Evolutionary conservation across 768 basidiomycete genomes (phyloP).

Genomic region (Naematelia aurantialba): DNA sequence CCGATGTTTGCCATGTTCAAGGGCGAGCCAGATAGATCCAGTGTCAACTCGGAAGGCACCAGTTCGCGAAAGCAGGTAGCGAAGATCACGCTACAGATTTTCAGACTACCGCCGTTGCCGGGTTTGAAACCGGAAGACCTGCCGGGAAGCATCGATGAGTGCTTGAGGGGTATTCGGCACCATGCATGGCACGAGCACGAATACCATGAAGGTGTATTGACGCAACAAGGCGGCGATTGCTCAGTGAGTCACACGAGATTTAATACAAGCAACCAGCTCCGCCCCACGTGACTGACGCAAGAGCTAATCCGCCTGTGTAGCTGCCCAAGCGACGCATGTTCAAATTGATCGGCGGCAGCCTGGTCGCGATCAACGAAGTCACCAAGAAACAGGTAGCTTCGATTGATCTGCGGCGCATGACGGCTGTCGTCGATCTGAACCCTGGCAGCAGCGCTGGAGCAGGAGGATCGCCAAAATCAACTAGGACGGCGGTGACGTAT

Average conservation of each 20-base stretch:
- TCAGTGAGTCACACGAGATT: conserved; percentile 58
- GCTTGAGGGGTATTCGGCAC: conserved; percentile 77
- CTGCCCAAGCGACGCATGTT: conserved; percentile 69
- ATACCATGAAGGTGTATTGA: conserved; percentile 86
- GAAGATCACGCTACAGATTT: conserved; percentile 83
- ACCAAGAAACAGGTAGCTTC: conserved; percentile 84
- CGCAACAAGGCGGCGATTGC: conserved; percentile 91
- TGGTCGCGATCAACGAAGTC: conserved; percentile 83
- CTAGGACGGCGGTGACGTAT: conserved; percentile 13
- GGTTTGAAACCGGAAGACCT: conserved; percentile 71
- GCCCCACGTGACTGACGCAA: neutral
- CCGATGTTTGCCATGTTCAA: conserved; percentile 51
- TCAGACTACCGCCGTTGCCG: conserved; percentile 83
- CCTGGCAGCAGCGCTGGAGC: conserved; percentile 7
- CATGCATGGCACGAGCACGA: conserved; percentile 91
- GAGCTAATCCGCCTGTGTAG: conserved; percentile 51
- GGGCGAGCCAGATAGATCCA: conserved; percentile 34
- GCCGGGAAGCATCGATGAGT: conserved; percentile 90
- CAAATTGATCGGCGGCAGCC: conserved; percentile 54
- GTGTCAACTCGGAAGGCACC: conserved; percentile 3
- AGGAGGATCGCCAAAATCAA: conserved; percentile 18
- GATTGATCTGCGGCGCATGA: conserved; percentile 83
- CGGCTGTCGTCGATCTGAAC: conserved; percentile 71
- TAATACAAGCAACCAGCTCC: neutral
- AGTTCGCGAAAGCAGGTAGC: conserved; percentile 66